phyloP scores from a whole-genome alignment of 768 basidiomycete genomes.

The Russula earlei region DNA sequence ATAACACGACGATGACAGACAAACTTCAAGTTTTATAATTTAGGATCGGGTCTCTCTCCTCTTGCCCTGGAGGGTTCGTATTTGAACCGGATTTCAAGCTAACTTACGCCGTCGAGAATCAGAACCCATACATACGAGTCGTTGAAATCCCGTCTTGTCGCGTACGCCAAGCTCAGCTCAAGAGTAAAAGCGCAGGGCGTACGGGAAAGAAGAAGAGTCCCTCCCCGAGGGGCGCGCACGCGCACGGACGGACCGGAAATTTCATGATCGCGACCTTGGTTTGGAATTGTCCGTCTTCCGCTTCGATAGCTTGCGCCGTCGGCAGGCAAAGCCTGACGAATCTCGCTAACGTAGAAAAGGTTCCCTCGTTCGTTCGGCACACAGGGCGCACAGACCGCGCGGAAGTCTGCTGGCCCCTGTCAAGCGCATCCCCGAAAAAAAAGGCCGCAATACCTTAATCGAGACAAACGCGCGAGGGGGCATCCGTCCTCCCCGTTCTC shows the following conservation, averaged over 20 bases:
- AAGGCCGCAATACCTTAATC: background rate
- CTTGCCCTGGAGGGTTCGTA: too few relatives aligned
- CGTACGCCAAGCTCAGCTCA: too few relatives aligned
- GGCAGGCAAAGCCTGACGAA: background rate
- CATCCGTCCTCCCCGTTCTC: background rate
- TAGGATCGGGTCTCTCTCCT: too few relatives aligned
- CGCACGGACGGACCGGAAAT: background rate
- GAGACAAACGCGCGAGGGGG: background rate
- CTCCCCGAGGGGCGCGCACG: background rate
- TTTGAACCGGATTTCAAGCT: too few relatives aligned
- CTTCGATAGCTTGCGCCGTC: background rate
- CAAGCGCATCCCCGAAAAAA: background rate
- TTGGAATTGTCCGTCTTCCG: background rate
- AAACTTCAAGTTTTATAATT: too few relatives aligned
- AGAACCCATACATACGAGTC: too few relatives aligned
- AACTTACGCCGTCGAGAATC: too few relatives aligned
- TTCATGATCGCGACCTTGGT: background rate
- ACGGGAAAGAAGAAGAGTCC: slow-evolving; percentile 10
- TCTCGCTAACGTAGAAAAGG: background rate
- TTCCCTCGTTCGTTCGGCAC: background rate
- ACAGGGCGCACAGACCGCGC: background rate
- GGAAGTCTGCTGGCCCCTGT: slow-evolving; percentile 8
- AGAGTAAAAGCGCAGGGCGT: background rate
- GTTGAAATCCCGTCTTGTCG: too few relatives aligned
- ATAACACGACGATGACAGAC: background rate